A percentile compares a stretch with the other conserved stretches of the same genome.
These are phyloP conservation scores for Gentiana macrophylla DNA, from an alignment of 257 asterid species.

Conservation along the genomic window DNA sequence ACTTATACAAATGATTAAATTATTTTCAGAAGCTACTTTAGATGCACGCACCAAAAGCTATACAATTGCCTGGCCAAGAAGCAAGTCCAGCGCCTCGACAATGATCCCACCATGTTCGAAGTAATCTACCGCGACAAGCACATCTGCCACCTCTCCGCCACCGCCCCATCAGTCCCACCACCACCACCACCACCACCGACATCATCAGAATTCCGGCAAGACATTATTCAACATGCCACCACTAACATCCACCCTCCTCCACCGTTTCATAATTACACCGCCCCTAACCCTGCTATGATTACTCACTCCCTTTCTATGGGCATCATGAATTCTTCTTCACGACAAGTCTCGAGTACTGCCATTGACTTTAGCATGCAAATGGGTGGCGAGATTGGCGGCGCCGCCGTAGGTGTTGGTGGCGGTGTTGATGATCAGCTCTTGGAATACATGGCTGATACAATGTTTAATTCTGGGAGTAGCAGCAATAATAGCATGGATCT, in stretches of 20 bases:
- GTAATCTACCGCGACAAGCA: conserved; percentile 56
- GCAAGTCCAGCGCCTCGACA: conserved; percentile 66
- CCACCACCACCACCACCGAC: conserved; percentile 5
- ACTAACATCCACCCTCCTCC: neutral
- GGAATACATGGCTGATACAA: conserved; percentile 72
- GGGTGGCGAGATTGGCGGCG: conserved; percentile 13
- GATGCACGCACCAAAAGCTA: conserved; percentile 74
- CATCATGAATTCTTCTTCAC: conserved; percentile 10
- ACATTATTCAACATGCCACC: conserved; percentile 5
- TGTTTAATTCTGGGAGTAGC: conserved; percentile 79
- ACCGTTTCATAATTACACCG: conserved; percentile 12
- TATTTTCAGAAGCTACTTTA: conserved; percentile 57
- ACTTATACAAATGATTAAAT: no score
- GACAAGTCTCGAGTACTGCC: conserved; percentile 1
- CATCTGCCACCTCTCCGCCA: conserved; percentile 60
- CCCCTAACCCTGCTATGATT: conserved; percentile 5
- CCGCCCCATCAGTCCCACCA: conserved; percentile 50
- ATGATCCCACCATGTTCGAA: conserved; percentile 52
- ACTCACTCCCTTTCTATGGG: conserved; percentile 64
- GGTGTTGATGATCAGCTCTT: conserved; percentile 37
- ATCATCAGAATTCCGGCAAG: neutral
- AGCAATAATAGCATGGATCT: conserved; percentile 68
- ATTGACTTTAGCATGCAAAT: neutral
- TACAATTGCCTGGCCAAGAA: conserved; percentile 71
- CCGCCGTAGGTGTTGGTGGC: conserved; percentile 16